phyloP scores from a whole-genome alignment of 441 rosid genomes.

The Corymbia citriodora region DNA sequence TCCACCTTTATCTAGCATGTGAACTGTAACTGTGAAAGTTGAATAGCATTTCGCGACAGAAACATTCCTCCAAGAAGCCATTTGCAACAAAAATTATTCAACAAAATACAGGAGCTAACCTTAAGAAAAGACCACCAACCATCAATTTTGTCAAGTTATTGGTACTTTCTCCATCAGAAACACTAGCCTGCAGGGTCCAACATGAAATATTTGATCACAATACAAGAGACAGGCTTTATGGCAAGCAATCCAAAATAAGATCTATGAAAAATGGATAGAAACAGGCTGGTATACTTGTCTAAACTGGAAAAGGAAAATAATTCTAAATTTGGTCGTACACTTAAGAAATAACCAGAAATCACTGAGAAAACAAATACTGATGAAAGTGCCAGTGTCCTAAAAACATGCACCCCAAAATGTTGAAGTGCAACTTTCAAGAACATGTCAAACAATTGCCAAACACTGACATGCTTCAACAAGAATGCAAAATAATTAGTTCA shows the following conservation, averaged over 20 bases:
- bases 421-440: background rate
- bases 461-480: background rate
- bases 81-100: background rate
- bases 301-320: background rate
- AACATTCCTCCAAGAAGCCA: background rate
- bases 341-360: background rate
- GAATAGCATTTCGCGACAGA: background rate
- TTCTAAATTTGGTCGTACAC: background rate
- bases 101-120: constrained; percentile 28
- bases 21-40: background rate
- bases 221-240: background rate
- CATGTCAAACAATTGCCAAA: background rate
- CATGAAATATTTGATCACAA: constrained; percentile 10
- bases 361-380: background rate
- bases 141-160: constrained; percentile 69
- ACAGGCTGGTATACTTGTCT: background rate
- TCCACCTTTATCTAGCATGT: background rate
- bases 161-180: constrained; percentile 79
- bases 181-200: constrained; percentile 66
- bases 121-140: constrained; percentile 82
- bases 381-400: background rate
- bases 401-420: background rate
- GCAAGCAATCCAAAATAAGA: background rate
- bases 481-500: background rate
- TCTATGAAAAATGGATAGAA: background rate